Evolutionary conservation across 73 alveolate species (phyloP).

Genomic region (Paramecium pentaurelia): DNA sequence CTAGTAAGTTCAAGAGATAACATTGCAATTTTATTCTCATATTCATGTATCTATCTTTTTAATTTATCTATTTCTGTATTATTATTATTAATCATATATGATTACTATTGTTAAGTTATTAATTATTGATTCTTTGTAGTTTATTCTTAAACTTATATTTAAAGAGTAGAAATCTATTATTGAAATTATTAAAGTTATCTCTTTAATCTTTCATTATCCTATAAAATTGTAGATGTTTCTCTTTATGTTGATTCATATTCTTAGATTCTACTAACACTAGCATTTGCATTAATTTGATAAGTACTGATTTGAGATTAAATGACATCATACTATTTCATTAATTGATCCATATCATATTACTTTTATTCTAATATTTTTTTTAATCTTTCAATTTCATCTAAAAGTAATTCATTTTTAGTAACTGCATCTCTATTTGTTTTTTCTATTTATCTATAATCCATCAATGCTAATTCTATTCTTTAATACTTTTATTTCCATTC

Average conservation of each 20-base stretch:
- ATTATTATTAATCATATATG: neutral
- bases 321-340: neutral
- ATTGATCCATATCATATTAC: neutral
- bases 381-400: slow-evolving; percentile 29
- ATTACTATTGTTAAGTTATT: neutral
- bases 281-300: neutral
- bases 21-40: slow-evolving; percentile 42
- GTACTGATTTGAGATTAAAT: neutral
- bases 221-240: neutral
- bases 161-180: neutral
- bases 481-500: slow-evolving; percentile 34
- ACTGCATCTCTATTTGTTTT: slow-evolving; percentile 40
- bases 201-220: neutral
- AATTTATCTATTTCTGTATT: neutral
- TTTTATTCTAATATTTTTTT: slow-evolving; percentile 24
- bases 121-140: neutral
- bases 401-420: neutral
- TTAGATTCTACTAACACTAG: neutral
- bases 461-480: neutral
- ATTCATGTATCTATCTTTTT: neutral
- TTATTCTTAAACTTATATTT: neutral
- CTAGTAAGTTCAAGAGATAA: neutral
- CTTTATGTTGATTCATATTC: neutral
- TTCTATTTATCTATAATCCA: slow-evolving; percentile 45
- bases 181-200: neutral